Conservation (phyloP, 2,329 filamentous ascomycete species). For the Aspergillus felis region DNA sequence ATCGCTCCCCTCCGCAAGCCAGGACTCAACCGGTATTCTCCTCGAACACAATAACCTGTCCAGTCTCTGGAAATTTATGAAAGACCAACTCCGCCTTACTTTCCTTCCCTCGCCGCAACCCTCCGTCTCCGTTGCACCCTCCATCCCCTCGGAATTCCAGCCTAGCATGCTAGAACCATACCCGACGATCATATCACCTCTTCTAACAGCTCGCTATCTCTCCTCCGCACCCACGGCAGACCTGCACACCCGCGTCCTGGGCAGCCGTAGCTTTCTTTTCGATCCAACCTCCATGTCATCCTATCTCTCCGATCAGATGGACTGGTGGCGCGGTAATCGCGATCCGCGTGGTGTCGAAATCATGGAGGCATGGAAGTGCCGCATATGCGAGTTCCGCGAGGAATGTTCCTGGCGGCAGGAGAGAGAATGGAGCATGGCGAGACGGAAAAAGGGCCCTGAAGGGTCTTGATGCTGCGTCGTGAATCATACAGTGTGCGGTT, state of each 20-base stretch:
- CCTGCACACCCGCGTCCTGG: slow-evolving; percentile 39
- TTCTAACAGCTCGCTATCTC: slow-evolving; percentile 43
- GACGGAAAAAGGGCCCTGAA: slow-evolving; percentile 27
- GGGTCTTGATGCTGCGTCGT: slow-evolving; percentile 1
- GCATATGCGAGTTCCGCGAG: slow-evolving; percentile 76
- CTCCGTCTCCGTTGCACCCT: slow-evolving; percentile 20
- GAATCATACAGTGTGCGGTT: not conserved
- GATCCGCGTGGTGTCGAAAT: slow-evolving; percentile 70
- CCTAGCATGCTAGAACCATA: slow-evolving; percentile 32
- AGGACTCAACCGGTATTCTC: slow-evolving; percentile 50
- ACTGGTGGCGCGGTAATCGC: slow-evolving; percentile 83
- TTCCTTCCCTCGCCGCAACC: slow-evolving; percentile 29
- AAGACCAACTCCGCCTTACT: slow-evolving; percentile 55
- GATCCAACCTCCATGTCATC: slow-evolving; percentile 59
- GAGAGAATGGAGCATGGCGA: slow-evolving; percentile 58
- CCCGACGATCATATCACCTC: slow-evolving; percentile 40
- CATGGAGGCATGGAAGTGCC: slow-evolving; percentile 85
- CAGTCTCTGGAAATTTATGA: slow-evolving; percentile 61
- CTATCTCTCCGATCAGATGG: slow-evolving; percentile 67
- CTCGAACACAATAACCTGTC: slow-evolving; percentile 57
- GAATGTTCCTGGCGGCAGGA: slow-evolving; percentile 72
- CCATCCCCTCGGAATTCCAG: slow-evolving; percentile 31
- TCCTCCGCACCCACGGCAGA: slow-evolving; percentile 30
- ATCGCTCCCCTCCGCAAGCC: slow-evolving; percentile 27
- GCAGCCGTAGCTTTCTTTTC: slow-evolving; percentile 61